Conservation (phyloP, 345 rosid genomes). For the Boechera stricta region DNA sequence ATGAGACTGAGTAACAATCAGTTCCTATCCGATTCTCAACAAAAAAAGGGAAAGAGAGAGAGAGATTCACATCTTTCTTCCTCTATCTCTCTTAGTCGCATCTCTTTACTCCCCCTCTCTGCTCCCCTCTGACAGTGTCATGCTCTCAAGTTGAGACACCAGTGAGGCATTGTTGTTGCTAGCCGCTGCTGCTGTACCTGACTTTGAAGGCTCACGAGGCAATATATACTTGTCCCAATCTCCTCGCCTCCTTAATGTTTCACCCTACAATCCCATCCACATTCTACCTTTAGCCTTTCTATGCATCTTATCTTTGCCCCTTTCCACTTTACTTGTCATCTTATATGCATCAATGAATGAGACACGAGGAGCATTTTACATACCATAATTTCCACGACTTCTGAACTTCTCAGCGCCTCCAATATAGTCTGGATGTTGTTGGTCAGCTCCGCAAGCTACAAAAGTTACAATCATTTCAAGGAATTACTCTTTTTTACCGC, state of each 20-base stretch:
- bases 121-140: conserved; percentile 29
- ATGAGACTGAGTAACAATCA: conserved; percentile 14
- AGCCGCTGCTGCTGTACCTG: conserved; percentile 10
- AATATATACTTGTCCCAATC: conserved; percentile 45
- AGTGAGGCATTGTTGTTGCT: conserved; percentile 26
- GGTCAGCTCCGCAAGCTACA: conserved; percentile 71
- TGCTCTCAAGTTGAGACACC: conserved; percentile 32
- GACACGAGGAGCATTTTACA: neutral
- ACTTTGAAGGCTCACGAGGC: conserved; percentile 21
- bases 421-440: conserved; percentile 58
- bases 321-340: conserved; percentile 7
- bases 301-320: neutral
- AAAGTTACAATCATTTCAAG: conserved; percentile 29
- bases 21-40: conserved; percentile 34
- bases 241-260: conserved; percentile 45
- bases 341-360: conserved; percentile 2
- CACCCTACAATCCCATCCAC: conserved; percentile 40
- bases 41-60: neutral
- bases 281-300: conserved; percentile 16
- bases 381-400: conserved; percentile 78
- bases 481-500: neutral
- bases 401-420: conserved; percentile 65
- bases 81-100: conserved; percentile 17
- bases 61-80: conserved; percentile 12
- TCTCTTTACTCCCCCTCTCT: conserved; percentile 27